phyloP scores from a whole-genome alignment of 2,329 filamentous ascomycete genomes.

The Sporothrix variecibatus region DNA sequence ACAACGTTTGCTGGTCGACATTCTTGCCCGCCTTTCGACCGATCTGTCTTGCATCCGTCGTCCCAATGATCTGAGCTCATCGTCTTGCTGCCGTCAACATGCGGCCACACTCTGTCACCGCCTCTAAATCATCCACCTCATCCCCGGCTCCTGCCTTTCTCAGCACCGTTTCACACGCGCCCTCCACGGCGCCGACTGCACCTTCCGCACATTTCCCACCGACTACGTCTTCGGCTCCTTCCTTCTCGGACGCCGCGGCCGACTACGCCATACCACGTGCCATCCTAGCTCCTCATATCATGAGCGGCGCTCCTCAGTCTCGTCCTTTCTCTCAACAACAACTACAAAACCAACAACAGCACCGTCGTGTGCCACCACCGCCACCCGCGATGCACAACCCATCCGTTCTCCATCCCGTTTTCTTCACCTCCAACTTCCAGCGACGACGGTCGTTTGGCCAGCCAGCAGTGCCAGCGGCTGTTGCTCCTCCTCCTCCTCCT shows the following conservation, averaged over 20 bases:
- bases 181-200: neutral
- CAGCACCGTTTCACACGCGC: neutral
- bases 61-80: neutral
- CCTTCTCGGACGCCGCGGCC: constrained; percentile 13
- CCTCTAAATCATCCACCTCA: neutral
- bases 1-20: neutral
- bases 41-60: neutral
- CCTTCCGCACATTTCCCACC: neutral
- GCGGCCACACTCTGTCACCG: neutral
- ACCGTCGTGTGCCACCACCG: neutral
- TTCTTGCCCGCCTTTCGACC: neutral
- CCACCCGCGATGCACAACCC: constrained; percentile 48
- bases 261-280: constrained; percentile 22
- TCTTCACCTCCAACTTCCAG: constrained; percentile 68
- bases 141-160: neutral
- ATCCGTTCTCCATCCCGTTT: constrained; percentile 70
- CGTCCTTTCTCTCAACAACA: constrained; percentile 34
- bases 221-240: neutral
- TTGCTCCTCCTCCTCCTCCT: constrained; percentile 29
- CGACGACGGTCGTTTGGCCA: constrained; percentile 37
- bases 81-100: neutral
- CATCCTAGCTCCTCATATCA: constrained; percentile 14
- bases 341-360: constrained; percentile 27
- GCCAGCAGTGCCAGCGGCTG: constrained; percentile 35
- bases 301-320: neutral